Evolutionary conservation across 169 alveolate genomes (phyloP), one percentile per base, ranked within the genome.

Genomic region (Haemoproteus tartakovskyi): DNA sequence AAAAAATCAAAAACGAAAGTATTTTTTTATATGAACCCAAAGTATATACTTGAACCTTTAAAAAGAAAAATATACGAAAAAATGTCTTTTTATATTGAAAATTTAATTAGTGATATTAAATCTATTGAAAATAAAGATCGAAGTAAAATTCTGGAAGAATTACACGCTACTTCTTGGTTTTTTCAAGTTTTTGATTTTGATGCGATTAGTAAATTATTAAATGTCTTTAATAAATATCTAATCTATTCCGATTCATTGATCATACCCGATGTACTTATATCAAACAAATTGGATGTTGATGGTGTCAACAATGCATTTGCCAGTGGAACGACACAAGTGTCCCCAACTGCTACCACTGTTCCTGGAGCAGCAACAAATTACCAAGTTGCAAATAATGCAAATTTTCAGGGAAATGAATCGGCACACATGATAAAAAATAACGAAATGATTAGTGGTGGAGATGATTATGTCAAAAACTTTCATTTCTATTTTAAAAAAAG

Each of bases 81-180:
- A 12, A 70, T 70, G 83, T 70, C 83, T 9, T n/a, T 70, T 8
- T 70, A 27, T 43, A 70, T 70, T 22, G 83, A 70, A 22, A 70
- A 70, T 45, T 56, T 70, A 70, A 70, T 70, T 14, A 70, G 83
- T 56, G 83, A 70, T 18, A 37, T 70, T 0, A 46, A 70, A 70
- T 37, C 30, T 3, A 70, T 48, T 6, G 78, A 70, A 37, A 70
- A 70, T 70, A 70, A 70, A 43, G 46, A 70, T 24, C 30, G 83
- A 29, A 74, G 62, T 19, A 74, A 70, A 3, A 70, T 70, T 5
- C 45, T 70, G 27, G 19, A 59, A 19, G 27, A 70, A 18, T 36
- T 70, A 1, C 83, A 70, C 12, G 56, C 52, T 29, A 70, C 83
- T 1, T 56, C 83, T 8, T 70, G 83, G 83, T 70, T 70, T 36